Evolutionary conservation across 148 eudicot genomes (phyloP).

Genomic region (Vaccinium vitisidaea): DNA sequence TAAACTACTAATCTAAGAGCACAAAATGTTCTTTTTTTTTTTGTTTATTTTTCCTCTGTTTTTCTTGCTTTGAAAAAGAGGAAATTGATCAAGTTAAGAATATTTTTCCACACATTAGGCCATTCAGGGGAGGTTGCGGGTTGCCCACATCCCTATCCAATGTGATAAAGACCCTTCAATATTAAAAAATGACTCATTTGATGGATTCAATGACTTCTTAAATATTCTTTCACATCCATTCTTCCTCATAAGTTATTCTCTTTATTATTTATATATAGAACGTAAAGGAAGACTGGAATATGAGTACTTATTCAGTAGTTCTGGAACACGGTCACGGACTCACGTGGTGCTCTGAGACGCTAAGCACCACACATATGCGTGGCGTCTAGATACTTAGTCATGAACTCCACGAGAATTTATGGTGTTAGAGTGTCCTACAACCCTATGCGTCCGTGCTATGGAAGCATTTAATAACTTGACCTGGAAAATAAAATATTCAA

Average conservation of each 20-base stretch:
- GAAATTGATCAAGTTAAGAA: background rate
- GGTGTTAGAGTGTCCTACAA: no score
- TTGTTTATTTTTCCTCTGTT: background rate
- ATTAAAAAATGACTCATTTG: background rate
- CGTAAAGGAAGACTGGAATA: no score
- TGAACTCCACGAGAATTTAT: no score
- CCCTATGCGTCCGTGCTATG: no score
- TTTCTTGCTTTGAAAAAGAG: background rate
- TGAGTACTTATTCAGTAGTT: no score
- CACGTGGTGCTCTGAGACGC: no score
- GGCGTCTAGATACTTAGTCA: no score
- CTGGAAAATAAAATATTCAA: background rate
- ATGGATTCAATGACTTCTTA: background rate
- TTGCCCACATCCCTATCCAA: background rate
- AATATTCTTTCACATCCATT: background rate
- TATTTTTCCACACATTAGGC: background rate
- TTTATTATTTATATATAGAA: no score
- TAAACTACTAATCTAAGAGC: background rate
- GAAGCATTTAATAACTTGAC: no score
- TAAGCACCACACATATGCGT: no score
- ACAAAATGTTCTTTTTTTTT: background rate
- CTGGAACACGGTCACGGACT: no score
- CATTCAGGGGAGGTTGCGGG: background rate
- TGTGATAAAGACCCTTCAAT: background rate
- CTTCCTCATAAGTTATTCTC: background rate